Percentiles rank a stretch among this genome's conserved stretches.
These are phyloP conservation scores for Colletotrichum incanum DNA, from an alignment of 2,329 filamentous ascomycete genomes.

Conservation along the genomic window DNA sequence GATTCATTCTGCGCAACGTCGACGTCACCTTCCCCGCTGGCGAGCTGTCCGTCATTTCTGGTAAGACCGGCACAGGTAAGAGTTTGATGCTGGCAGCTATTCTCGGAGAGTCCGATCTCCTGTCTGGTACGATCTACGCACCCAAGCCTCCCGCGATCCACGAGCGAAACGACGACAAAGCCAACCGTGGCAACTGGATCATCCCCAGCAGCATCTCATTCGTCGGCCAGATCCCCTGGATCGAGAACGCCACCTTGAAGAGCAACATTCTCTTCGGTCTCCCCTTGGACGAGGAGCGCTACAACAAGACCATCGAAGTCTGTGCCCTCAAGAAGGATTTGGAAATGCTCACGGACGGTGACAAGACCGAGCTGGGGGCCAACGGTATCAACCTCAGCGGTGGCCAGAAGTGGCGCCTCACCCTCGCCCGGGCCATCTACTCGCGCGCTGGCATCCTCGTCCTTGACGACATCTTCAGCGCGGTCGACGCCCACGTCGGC, in stretches of 20 bases:
- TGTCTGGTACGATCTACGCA: conserved; percentile 73
- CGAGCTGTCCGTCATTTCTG: conserved; percentile 82
- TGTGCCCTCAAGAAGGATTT: conserved; percentile 85
- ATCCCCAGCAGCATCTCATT: conserved; percentile 80
- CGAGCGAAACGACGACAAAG: conserved; percentile 74
- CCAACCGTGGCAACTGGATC: conserved; percentile 77
- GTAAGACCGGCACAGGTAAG: conserved; percentile 85
- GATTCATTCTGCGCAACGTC: conserved; percentile 77
- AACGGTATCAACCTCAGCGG: conserved; percentile 90
- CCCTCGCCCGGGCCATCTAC: conserved; percentile 85
- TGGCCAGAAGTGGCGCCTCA: conserved; percentile 87
- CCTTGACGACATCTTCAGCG: conserved; percentile 88
- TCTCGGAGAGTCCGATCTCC: conserved; percentile 81
- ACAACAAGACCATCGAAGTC: conserved; percentile 78
- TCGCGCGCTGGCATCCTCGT: conserved; percentile 83
- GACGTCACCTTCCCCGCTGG: conserved; percentile 77
- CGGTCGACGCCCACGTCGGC: conserved; percentile 86
- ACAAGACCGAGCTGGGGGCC: conserved; percentile 85
- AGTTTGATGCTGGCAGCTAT: conserved; percentile 81
- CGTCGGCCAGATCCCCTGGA: conserved; percentile 87
- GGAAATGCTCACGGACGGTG: conserved; percentile 82
- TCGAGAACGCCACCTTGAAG: conserved; percentile 84
- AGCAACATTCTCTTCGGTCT: conserved; percentile 87
- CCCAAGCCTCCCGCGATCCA: conserved; percentile 62
- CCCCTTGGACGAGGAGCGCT: conserved; percentile 78